phyloP scores from a whole-genome alignment of 805 yeast genomes.

The Kodamaea jinghongensis region DNA sequence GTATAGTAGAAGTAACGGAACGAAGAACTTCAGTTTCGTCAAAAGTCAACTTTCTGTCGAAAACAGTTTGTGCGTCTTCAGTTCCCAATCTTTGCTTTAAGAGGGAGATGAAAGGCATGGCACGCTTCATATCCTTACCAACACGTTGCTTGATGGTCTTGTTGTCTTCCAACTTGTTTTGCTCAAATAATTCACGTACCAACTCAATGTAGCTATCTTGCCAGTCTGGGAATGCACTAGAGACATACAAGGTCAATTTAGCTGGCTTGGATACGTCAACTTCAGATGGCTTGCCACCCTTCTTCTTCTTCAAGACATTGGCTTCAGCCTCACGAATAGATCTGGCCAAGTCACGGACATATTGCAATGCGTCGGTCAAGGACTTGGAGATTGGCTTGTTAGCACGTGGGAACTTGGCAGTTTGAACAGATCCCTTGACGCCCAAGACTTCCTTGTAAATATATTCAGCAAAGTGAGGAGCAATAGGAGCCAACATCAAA shows the following conservation, averaged over 20 bases:
- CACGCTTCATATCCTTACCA: slow-evolving; percentile 92
- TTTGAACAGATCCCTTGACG: slow-evolving; percentile 64
- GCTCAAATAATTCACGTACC: slow-evolving; percentile 72
- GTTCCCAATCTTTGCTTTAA: slow-evolving; percentile 74
- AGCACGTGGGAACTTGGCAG: slow-evolving; percentile 78
- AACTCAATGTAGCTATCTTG: slow-evolving; percentile 60
- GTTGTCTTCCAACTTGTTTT: slow-evolving; percentile 62
- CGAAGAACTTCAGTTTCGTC: slow-evolving; percentile 69
- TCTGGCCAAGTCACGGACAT: slow-evolving; percentile 76
- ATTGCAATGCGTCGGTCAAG: slow-evolving; percentile 66
- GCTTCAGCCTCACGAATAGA: slow-evolving; percentile 93
- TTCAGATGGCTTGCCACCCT: slow-evolving; percentile 74
- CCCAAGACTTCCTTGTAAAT: slow-evolving; percentile 80
- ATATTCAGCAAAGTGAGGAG: slow-evolving; percentile 94
- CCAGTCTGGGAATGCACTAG: slow-evolving; percentile 77
- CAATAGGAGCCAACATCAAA: slow-evolving; percentile 81
- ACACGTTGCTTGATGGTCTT: slow-evolving; percentile 60
- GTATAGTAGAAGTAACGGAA: slow-evolving; percentile 51
- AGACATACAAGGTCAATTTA: slow-evolving; percentile 66
- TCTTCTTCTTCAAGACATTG: slow-evolving; percentile 72
- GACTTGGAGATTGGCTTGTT: slow-evolving; percentile 60
- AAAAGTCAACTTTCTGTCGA: slow-evolving; percentile 85
- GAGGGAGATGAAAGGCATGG: slow-evolving; percentile 93
- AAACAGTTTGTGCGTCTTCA: slow-evolving; percentile 74
- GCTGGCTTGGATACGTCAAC: slow-evolving; percentile 75